Percentiles rank a stretch among this genome's conserved stretches.
These are phyloP conservation scores for Hypoxylon crocopeplum DNA, from an alignment of 495 filamentous ascomycete species.

Conservation along the genomic window DNA sequence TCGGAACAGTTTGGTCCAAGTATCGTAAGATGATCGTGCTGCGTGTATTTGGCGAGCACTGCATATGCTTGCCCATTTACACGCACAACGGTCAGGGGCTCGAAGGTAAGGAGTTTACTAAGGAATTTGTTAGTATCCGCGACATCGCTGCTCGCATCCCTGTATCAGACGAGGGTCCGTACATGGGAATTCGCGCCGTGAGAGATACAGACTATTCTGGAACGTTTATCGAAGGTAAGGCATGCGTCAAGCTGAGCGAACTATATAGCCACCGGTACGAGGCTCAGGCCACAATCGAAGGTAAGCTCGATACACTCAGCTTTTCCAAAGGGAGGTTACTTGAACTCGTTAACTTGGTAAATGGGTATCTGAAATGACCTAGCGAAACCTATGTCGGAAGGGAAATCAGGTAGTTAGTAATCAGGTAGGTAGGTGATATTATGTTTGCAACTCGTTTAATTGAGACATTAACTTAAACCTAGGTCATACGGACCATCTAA, in stretches of 20 bases:
- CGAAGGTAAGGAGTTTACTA: constrained; percentile 12
- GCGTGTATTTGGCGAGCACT: constrained; percentile 21
- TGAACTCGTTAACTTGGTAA: too few relatives aligned
- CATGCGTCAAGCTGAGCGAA: constrained; percentile 32
- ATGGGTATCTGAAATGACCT: too few relatives aligned
- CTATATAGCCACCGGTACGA: constrained; percentile 26
- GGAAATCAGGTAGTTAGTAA: too few relatives aligned
- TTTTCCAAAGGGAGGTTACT: constrained; percentile 3
- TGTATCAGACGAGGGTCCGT: constrained; percentile 16
- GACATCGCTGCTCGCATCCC: constrained; percentile 11
- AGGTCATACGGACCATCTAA: too few relatives aligned
- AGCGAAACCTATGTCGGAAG: too few relatives aligned
- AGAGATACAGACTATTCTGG: not conserved
- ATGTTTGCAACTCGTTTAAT: too few relatives aligned
- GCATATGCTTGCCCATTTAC: constrained; percentile 34
- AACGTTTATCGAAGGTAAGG: constrained; percentile 23
- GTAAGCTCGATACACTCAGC: not conserved
- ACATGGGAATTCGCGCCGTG: constrained; percentile 9
- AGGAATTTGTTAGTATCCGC: constrained; percentile 34
- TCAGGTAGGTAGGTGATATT: too few relatives aligned
- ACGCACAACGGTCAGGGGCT: constrained; percentile 33
- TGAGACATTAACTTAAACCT: too few relatives aligned
- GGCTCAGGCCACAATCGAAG: constrained; percentile 34
- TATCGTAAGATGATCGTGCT: constrained; percentile 38
- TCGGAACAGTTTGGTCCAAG: constrained; percentile 29